Evolutionary conservation across 2,329 filamentous ascomycete genomes (phyloP).

Genomic region (Colletotrichum sp.): DNA sequence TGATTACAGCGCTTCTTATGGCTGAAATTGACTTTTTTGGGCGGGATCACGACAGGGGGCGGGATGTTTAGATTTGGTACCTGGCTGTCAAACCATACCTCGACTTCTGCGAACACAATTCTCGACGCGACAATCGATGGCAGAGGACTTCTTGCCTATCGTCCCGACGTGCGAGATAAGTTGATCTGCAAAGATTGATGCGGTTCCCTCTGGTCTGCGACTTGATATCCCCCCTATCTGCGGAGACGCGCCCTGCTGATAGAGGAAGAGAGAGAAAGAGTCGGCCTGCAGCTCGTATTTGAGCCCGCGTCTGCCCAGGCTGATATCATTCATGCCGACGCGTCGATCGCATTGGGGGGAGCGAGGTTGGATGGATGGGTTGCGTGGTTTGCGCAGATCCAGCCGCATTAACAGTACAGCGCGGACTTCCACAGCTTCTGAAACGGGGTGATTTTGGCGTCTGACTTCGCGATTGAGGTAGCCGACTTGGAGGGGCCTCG

Average conservation of each 20-base stretch:
- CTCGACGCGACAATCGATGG: neutral
- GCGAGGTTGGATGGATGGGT: neutral
- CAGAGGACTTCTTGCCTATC: neutral
- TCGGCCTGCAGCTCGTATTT: conserved; percentile 12
- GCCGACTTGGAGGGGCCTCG: neutral
- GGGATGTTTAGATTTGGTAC: neutral
- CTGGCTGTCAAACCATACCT: neutral
- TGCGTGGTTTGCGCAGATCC: neutral
- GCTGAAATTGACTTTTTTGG: neutral
- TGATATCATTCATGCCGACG: neutral
- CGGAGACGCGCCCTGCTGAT: neutral
- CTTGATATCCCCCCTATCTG: neutral
- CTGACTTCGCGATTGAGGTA: neutral
- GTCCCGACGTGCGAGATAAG: neutral
- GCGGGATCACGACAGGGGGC: neutral
- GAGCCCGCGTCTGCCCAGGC: neutral
- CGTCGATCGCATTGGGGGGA: neutral
- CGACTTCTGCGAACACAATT: neutral
- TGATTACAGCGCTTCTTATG: neutral
- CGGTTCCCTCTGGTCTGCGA: neutral
- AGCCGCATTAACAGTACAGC: neutral
- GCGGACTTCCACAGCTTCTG: neutral
- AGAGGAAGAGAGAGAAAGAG: neutral
- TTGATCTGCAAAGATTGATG: neutral
- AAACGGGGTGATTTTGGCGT: neutral